Conservation (phyloP, 306 rosid species). For the Vigna unguiculata region DNA sequence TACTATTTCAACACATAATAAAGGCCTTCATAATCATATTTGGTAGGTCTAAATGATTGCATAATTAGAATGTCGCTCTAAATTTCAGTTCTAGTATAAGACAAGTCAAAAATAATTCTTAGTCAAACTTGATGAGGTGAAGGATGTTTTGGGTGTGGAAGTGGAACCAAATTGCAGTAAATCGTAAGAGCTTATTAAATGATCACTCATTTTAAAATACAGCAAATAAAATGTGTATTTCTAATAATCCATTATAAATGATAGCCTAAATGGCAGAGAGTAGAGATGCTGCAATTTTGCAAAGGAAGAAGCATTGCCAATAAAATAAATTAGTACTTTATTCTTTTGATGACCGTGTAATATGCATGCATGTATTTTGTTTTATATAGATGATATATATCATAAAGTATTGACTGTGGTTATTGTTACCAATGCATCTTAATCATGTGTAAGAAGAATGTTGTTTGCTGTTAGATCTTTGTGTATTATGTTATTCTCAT, state of each 20-base stretch:
- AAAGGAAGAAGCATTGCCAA: neutral
- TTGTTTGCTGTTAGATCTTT: too few species aligned
- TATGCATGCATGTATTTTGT: too few species aligned
- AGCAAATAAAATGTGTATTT: neutral
- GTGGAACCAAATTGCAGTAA: neutral
- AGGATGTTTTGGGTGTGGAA: slow-evolving; percentile 38
- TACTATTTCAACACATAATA: too few species aligned
- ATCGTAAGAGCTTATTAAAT: neutral
- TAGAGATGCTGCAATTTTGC: neutral
- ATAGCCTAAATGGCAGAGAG: neutral
- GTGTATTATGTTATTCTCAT: too few species aligned
- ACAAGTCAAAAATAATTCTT: neutral
- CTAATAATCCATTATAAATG: neutral
- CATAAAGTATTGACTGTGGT: slow-evolving; percentile 2
- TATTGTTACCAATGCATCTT: slow-evolving; percentile 63
- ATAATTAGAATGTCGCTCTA: too few species aligned
- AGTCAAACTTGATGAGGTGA: too few species aligned
- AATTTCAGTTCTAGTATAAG: slow-evolving; percentile 56
- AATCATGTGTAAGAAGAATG: too few species aligned
- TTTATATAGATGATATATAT: too few species aligned
- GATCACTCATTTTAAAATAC: neutral
- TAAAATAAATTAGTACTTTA: neutral
- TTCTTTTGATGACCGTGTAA: neutral
- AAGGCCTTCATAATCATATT: too few species aligned
- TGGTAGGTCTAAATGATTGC: too few species aligned